Evolutionary conservation across 2,329 filamentous ascomycete species (phyloP), one percentile per base, ranked within the genome.

Genomic region (Calonectria hawksworthii): DNA sequence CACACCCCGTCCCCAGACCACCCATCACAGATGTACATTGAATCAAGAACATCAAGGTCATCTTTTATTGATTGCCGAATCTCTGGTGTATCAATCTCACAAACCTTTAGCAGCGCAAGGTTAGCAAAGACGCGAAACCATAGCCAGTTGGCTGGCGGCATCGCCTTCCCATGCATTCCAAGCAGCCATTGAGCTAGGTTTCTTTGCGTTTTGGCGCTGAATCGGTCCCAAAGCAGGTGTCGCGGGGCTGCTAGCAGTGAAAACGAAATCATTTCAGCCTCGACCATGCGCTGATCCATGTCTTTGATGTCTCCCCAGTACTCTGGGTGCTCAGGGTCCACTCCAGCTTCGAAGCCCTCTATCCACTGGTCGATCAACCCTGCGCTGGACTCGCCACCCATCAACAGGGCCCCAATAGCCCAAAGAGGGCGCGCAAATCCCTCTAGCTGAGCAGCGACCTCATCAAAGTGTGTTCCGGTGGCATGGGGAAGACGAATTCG

Each of bases 201-300:
- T 0, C 28, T n/a, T 47, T 85, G 86, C 4, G 82, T 80, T 4
- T 70, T n/a, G 0, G 78, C 68, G 1, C 72, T 80, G 8, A 87
- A 77, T 0, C 80, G 76, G 7, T 82, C 82, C 74, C 88, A 86
- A 1, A 83, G 77, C 2, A 54, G 67, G 0, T 83, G 76, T 2
- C 7, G 77, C 59, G 89, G 88, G 0, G 87, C 86, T 1, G 83
- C 80, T 1, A 90, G 82, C 1, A 90, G 81, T 0, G 88, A 87
- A 76, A 87, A 89, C 0, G 87, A 85, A 4, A 90, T 84, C 36
- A 87, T 87, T 77, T 90, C 89, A 54, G 88, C 85, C 75, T 90
- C 89, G 0, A 90, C 89, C 89, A 90, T 90, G 3, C 88, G 80
- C 76, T 90, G 89, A 64, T 90, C 88, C n/a, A 83, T 83, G 7